Evolutionary conservation across 2,329 filamentous ascomycete genomes (phyloP), one percentile per base, ranked within the genome.

Genomic region (Dactylellina sp.): DNA sequence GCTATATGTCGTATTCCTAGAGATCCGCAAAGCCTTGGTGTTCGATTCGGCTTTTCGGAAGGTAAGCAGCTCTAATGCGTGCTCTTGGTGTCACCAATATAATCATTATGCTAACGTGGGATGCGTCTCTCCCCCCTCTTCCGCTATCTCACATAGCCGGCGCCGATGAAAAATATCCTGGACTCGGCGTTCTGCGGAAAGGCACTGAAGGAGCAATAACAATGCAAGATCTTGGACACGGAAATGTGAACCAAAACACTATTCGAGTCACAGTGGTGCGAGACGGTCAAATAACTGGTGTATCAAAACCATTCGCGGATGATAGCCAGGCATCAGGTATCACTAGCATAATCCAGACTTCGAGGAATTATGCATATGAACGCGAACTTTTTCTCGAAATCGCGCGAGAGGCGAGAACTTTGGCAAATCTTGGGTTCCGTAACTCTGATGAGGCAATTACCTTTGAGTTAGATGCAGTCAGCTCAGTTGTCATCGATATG

Each of bases 361-460:
- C 91, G 1, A 86, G 91, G 65, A 90, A 95, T 80, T 92, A 90
- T 55, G 85, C 94, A 18, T 93, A 91, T 78, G 88, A 91, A 25
- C 89, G 93, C 79, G 95, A 99, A 80, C 83, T 99, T 1, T 97
- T 93, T 86, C 89, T 96, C 77, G 95, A 99, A 81, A 84, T 98
- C 71, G 89, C 89, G 59, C 86, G 92, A 16, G 95, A 99, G 81
- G 89, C 91, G 0, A 89, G 93, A 14, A 85, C 85, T 0, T 83
- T 97, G 20, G 85, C 89, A 1, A 88, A 89, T 9, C 89, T 91
- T 72, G 87, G 89, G 7, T 89, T 97, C 11, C 86, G 85, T 24
- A 86, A 89, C 12, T 85, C 87, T 37, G 87, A 85, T 12, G 83
- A 86, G 24, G 82, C 84, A 1, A 84, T 92, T 44, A 83, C 84